Evolutionary conservation across 495 filamentous ascomycete species (phyloP).

Genomic region (Podospora didyma): DNA sequence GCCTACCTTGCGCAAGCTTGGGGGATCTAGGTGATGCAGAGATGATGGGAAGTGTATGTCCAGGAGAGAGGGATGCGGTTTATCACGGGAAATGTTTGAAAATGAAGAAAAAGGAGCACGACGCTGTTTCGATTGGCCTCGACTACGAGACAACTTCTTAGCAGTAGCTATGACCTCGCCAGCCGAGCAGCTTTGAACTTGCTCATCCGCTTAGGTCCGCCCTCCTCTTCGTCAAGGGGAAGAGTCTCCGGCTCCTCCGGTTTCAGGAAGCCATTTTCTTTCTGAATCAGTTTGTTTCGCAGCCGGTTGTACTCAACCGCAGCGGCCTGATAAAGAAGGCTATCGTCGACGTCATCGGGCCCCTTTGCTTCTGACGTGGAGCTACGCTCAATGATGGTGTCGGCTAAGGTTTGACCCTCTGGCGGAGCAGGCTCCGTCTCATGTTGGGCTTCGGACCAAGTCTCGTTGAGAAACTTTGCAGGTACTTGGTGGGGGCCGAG

Average conservation of each 20-base stretch:
- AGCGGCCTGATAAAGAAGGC: conserved; percentile 69
- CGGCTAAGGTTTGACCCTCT: conserved; percentile 53
- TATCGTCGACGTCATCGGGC: conserved; percentile 70
- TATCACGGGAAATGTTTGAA: not conserved
- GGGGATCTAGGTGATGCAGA: too few species aligned
- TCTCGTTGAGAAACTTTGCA: conserved; percentile 14
- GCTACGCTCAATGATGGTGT: conserved; percentile 60
- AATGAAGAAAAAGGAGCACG: not conserved
- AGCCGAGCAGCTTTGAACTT: conserved; percentile 85
- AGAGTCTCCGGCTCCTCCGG: conserved; percentile 55
- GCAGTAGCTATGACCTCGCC: conserved; percentile 30
- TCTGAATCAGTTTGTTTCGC: conserved; percentile 74
- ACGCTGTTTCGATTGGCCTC: conserved; percentile 20
- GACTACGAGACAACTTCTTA: conserved; percentile 12
- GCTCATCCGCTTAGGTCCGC: conserved; percentile 68
- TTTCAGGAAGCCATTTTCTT: conserved; percentile 69
- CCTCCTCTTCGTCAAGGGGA: conserved; percentile 65
- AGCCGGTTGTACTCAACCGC: conserved; percentile 73
- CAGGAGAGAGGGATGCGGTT: not conserved
- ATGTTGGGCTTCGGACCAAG: conserved; percentile 9
- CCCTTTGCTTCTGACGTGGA: conserved; percentile 41
- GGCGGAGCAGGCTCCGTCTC: conserved; percentile 44
- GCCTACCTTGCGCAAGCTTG: too few species aligned
- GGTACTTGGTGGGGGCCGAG: conserved; percentile 32
- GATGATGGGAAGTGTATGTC: not conserved